Evolutionary conservation across 2,329 filamentous ascomycete genomes (phyloP), one percentile per base, ranked within the genome.

Genomic region (Trichoderma sp.): DNA sequence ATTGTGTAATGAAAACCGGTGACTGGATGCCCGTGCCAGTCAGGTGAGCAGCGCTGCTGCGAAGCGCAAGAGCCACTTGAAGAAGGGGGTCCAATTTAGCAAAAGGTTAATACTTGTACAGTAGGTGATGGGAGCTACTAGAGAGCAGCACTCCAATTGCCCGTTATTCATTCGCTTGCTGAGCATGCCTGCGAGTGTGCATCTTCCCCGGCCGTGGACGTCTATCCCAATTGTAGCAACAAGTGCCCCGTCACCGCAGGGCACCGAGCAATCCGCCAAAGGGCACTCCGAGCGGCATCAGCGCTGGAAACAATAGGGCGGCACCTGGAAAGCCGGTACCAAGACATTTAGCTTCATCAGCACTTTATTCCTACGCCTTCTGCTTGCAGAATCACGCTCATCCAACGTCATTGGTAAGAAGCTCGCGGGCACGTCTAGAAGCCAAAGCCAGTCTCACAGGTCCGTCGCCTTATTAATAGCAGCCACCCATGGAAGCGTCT

Each of bases 1-100:
- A 83, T 84, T 84, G 80, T 76, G 82, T 84, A 84, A 84, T 84
- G 74, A 74, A 84, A 84, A 84, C 79, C 76, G 76, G 77, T 76
- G 76, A 78, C 77, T 81, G 80, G 78, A 76, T 73, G 70, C 51
- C 56, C 56, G 37, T 69, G 59, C 52, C 43, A 60, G 59, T 70
- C 69, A 70, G 69, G 70, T 72, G 70, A 70, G 63, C 67, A 70
- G 51, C 59, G 52, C 69, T 54, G 30, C 18, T 63, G 52, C 46
- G 59, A 49, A 52, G 65, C 39, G 39, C 56, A 67, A 64, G 68
- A 49, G 66, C 66, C 66, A 63, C 58, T 68, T 61, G 34, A 49
- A 58, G 63, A 56, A 26, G 51, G 37, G 32, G 59, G 28, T 37
- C 34, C 46, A 21, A 24, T 49, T 24, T 49, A 49, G 46, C n/a